Conservation (phyloP, 345 rosid species). For the Hypericum perforatum region DNA sequence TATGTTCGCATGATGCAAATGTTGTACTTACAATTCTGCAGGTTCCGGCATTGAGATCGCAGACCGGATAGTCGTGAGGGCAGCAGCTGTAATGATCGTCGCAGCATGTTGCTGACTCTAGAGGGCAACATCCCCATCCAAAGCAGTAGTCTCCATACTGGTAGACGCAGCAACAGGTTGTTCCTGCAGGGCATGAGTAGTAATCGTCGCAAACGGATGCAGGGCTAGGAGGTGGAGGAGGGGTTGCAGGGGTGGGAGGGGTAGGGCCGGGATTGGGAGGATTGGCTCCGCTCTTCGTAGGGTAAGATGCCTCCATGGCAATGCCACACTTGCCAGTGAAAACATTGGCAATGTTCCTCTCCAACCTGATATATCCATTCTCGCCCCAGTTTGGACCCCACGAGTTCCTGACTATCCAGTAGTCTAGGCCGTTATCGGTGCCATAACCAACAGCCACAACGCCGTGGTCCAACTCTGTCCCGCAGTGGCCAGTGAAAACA, state of each 20-base stretch:
- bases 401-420: conserved; percentile 21
- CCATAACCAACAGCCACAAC: conserved; percentile 18
- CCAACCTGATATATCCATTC: conserved; percentile 18
- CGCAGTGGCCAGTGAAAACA: conserved; percentile 20
- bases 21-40: conserved; percentile 13
- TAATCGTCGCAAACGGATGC: conserved; percentile 15
- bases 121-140: conserved; percentile 29
- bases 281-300: conserved; percentile 16
- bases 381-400: conserved; percentile 19
- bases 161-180: conserved; percentile 25
- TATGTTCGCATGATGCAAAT: neutral
- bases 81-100: conserved; percentile 24
- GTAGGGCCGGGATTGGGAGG: conserved; percentile 24
- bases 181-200: conserved; percentile 18
- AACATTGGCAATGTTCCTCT: conserved; percentile 10
- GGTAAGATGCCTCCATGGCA: conserved; percentile 23
- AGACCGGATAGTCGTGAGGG: conserved; percentile 22
- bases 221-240: conserved; percentile 16
- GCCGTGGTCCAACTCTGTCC: conserved; percentile 19
- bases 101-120: conserved; percentile 27
- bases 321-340: conserved; percentile 19
- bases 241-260: conserved; percentile 23
- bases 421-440: conserved; percentile 12
- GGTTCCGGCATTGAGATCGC: conserved; percentile 18
- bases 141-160: conserved; percentile 11